A percentile compares a stretch with the other conserved stretches of the same genome.
These are phyloP conservation scores for Xylariaceae sp. DNA, from an alignment of 2,329 filamentous ascomycete genomes.

Conservation along the genomic window DNA sequence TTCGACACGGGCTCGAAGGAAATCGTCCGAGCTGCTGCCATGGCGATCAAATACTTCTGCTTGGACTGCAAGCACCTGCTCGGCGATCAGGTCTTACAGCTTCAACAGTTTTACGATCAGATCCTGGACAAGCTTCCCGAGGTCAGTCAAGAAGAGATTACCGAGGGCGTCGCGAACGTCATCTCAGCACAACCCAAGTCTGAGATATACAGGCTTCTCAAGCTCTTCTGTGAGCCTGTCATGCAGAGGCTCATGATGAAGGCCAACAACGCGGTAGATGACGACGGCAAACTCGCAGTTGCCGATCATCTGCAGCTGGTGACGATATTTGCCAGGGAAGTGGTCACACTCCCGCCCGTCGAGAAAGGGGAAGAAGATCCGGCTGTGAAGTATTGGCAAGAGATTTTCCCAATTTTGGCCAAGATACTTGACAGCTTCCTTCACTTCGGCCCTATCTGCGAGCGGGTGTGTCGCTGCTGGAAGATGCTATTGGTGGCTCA, in stretches of 20 bases:
- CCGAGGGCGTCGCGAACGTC: conserved; percentile 88
- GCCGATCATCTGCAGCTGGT: conserved; percentile 90
- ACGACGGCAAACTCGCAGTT: conserved; percentile 76
- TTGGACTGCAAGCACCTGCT: conserved; percentile 86
- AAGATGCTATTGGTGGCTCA: conserved; percentile 96
- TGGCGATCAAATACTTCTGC: conserved; percentile 96
- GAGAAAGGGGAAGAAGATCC: conserved; percentile 70
- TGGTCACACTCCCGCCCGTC: conserved; percentile 62
- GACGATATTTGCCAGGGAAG: conserved; percentile 77
- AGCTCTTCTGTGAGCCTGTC: conserved; percentile 88
- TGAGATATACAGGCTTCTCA: conserved; percentile 77
- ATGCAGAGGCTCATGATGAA: conserved; percentile 78
- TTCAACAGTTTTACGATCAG: conserved; percentile 88
- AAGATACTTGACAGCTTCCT: conserved; percentile 85
- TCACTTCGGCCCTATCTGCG: conserved; percentile 78
- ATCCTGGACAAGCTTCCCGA: conserved; percentile 80
- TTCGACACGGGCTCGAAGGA: conserved; percentile 86
- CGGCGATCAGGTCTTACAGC: conserved; percentile 71
- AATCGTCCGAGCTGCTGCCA: conserved; percentile 81
- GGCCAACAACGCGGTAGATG: conserved; percentile 76
- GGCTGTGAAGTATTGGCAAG: conserved; percentile 91
- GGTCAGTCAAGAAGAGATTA: conserved; percentile 88
- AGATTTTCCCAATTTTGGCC: conserved; percentile 81
- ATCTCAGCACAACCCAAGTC: conserved; percentile 76
- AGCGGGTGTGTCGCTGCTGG: conserved; percentile 92